phyloP scores from a whole-genome alignment of 768 basidiomycete genomes.

The Kwoniella sp. region DNA sequence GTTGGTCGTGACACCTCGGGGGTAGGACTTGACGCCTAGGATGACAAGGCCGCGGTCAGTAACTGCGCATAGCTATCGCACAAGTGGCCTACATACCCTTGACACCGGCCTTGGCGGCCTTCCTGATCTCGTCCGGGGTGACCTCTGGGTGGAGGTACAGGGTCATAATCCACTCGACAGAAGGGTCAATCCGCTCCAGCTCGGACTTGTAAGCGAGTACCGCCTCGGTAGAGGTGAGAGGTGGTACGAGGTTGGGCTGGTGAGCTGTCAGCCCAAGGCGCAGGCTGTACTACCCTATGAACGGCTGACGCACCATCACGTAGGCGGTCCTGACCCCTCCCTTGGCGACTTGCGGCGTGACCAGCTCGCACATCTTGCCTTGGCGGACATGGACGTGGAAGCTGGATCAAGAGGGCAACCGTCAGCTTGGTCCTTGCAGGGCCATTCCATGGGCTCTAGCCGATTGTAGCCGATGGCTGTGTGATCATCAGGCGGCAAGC shows the following conservation, averaged over 20 bases:
- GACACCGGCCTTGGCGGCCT: conserved; percentile 79
- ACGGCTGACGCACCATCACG: conserved; percentile 69
- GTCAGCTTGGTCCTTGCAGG: background rate
- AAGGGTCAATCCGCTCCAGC: conserved; percentile 69
- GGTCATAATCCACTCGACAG: conserved; percentile 87
- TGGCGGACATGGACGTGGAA: conserved; percentile 97
- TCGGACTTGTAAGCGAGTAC: conserved; percentile 74
- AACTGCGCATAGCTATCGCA: background rate
- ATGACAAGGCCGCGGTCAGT: background rate
- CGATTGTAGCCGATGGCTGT: background rate
- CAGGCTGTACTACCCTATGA: background rate
- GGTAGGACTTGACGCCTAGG: conserved; percentile 87
- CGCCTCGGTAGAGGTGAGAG: conserved; percentile 73
- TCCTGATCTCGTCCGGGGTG: conserved; percentile 82
- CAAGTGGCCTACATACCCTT: conserved; percentile 52
- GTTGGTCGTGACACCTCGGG: conserved; percentile 94
- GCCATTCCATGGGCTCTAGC: background rate
- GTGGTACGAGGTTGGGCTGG: conserved; percentile 88
- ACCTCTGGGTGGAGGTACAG: conserved; percentile 88
- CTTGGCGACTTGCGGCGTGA: conserved; percentile 79
- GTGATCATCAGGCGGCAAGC: background rate
- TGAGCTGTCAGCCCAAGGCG: background rate
- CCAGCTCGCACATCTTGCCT: conserved; percentile 71
- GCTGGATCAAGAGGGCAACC: conserved; percentile 30
- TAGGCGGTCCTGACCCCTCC: conserved; percentile 91